Percentiles rank a stretch among this genome's conserved stretches.
Conservation (phyloP, 768 basidiomycete species). For the Lactifluus subvellereus region DNA sequence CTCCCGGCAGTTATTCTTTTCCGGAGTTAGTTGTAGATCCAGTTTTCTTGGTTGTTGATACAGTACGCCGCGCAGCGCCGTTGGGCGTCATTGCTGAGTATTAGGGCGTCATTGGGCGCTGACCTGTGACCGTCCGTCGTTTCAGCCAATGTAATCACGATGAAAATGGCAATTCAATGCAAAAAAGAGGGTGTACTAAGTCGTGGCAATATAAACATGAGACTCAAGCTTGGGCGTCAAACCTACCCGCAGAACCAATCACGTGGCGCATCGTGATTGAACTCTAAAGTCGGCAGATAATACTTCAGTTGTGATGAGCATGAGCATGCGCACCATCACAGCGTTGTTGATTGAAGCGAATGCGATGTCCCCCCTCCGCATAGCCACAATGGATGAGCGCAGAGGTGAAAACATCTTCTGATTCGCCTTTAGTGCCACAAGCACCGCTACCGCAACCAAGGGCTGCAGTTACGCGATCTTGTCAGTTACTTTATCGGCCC, state of each 20-base stretch:
- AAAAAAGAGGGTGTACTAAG: not conserved
- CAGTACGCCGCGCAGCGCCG: not conserved
- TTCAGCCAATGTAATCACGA: not conserved
- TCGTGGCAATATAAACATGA: not conserved
- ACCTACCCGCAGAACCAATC: not conserved
- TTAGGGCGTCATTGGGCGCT: not conserved
- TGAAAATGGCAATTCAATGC: not conserved
- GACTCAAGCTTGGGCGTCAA: not conserved
- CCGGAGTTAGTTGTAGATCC: not conserved
- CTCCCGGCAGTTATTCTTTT: not conserved
- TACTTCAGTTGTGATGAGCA: not conserved
- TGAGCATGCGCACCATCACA: not conserved
- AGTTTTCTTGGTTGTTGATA: not conserved
- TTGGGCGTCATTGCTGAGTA: not conserved
- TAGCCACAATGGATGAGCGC: no score
- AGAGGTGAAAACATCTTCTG: no score
- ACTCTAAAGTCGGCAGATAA: no score
- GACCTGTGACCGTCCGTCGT: not conserved
- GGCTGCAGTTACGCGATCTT: no score
- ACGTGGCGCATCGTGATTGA: not conserved
- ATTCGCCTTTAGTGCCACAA: no score
- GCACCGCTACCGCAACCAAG: no score
- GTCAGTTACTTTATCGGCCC: no score
- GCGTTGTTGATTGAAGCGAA: not conserved
- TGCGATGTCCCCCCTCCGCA: no score